phyloP scores from a whole-genome alignment of 2,329 filamentous ascomycete genomes.

The Claviceps lovelessii region DNA sequence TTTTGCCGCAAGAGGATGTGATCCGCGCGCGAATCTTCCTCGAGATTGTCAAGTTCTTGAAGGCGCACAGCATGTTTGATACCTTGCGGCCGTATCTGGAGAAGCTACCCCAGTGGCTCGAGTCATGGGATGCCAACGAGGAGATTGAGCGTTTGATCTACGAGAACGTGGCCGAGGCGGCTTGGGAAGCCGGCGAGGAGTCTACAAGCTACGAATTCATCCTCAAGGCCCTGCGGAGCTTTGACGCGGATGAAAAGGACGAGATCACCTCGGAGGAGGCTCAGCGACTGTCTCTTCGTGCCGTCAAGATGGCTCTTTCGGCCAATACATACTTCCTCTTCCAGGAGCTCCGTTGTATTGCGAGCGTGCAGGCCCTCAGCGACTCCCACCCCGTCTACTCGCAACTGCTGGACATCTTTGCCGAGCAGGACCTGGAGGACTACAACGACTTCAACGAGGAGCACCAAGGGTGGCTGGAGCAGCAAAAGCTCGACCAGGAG shows the following conservation, averaged over 20 bases:
- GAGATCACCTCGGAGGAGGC: conserved; percentile 45
- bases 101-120: conserved; percentile 68
- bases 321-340: conserved; percentile 51
- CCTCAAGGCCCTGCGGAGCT: conserved; percentile 46
- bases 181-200: conserved; percentile 61
- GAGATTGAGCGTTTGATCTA: conserved; percentile 78
- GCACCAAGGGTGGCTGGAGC: conserved; percentile 72
- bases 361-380: conserved; percentile 72
- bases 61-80: conserved; percentile 62
- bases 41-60: conserved; percentile 74
- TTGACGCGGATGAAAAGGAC: conserved; percentile 39
- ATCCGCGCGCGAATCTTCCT: conserved; percentile 83
- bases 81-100: conserved; percentile 70
- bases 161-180: conserved; percentile 67
- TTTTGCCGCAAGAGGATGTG: conserved; percentile 60
- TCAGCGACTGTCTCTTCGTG: conserved; percentile 44
- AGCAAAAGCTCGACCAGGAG: conserved; percentile 55
- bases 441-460: conserved; percentile 92
- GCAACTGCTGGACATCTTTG: conserved; percentile 90
- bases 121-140: conserved; percentile 66
- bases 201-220: conserved; percentile 55
- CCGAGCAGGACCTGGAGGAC: conserved; percentile 84
- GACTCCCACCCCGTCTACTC: conserved; percentile 75
- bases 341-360: conserved; percentile 67
- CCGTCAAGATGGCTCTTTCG: conserved; percentile 38